A percentile compares a stretch with the other conserved stretches of the same genome.
These are phyloP conservation scores for slime mould (Dictyostelium discoideum) DNA, from an alignment of 78 protist genomes.

Conservation along the genomic window DNA sequence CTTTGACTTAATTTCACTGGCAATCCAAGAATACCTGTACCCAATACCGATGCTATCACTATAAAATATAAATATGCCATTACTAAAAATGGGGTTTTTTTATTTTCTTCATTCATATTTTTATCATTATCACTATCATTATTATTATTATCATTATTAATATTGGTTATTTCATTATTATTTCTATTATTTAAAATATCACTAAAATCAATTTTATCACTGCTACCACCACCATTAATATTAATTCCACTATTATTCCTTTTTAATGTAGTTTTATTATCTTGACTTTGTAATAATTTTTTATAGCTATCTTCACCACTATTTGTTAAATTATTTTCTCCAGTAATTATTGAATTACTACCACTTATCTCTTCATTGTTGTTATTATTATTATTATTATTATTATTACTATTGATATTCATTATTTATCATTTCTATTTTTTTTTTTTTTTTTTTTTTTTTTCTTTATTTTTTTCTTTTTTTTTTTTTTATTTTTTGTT, in stretches of 20 bases:
- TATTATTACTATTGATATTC: not conserved
- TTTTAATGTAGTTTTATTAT: not conserved
- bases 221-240: not conserved
- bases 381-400: not conserved
- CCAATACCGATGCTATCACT: conserved; percentile 65
- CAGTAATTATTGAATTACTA: not conserved
- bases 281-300: not conserved
- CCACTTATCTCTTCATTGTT: not conserved
- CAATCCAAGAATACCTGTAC: conserved; percentile 70
- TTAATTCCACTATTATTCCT: not conserved
- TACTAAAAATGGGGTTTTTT: conserved; percentile 57
- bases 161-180: not conserved
- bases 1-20: conserved; percentile 56
- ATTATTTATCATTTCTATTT: not conserved
- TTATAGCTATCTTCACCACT: not conserved
- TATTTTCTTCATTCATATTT: not conserved
- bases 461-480: too few species aligned
- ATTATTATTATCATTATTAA: not conserved
- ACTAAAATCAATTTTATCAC: not conserved
- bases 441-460: not conserved
- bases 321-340: not conserved
- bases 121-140: not conserved
- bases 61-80: conserved; percentile 52
- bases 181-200: not conserved
- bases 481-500: too few species aligned